Evolutionary conservation across 441 rosid species (phyloP).

Genomic region (Capsella rubella): DNA sequence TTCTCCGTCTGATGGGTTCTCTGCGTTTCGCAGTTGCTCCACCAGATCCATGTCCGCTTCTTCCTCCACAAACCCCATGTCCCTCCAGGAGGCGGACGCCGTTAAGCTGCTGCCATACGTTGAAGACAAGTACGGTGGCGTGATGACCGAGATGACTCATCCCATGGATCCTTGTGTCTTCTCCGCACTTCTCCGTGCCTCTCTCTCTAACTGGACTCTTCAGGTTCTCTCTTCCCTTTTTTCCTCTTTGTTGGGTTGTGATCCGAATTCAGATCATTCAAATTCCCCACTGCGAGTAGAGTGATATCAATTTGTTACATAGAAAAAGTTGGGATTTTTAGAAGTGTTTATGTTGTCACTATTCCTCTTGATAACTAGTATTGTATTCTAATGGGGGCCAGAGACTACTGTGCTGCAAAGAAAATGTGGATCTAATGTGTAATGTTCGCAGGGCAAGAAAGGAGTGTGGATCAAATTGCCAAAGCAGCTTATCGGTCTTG

Average conservation of each 20-base stretch:
- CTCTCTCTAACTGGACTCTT: conserved; percentile 69
- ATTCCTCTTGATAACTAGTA: not conserved
- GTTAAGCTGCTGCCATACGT: conserved; percentile 45
- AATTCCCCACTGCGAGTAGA: too few relatives aligned
- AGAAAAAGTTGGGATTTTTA: not conserved
- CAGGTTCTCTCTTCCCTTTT: conserved; percentile 54
- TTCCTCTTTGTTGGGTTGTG: not conserved
- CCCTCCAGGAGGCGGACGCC: conserved; percentile 30
- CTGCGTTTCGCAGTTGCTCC: conserved; percentile 38
- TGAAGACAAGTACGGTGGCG: conserved; percentile 81
- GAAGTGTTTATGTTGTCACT: not conserved
- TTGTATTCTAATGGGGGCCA: conserved; percentile 34
- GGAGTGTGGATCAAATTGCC: conserved; percentile 97
- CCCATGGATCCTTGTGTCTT: conserved; percentile 62
- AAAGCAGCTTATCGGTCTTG: conserved; percentile 61
- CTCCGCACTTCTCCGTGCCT: conserved; percentile 62
- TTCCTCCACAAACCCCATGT: conserved; percentile 22
- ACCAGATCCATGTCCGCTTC: conserved; percentile 51
- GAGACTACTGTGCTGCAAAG: conserved; percentile 21
- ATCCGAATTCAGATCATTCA: not conserved
- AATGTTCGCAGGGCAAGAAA: conserved; percentile 63
- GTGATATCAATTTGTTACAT: conserved; percentile 1
- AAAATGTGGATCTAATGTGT: conserved; percentile 1
- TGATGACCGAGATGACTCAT: conserved; percentile 61
- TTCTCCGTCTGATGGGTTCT: conserved; percentile 41